Conservation (phyloP, 2,329 filamentous ascomycete species). For the Arthrobotrys iridis region DNA sequence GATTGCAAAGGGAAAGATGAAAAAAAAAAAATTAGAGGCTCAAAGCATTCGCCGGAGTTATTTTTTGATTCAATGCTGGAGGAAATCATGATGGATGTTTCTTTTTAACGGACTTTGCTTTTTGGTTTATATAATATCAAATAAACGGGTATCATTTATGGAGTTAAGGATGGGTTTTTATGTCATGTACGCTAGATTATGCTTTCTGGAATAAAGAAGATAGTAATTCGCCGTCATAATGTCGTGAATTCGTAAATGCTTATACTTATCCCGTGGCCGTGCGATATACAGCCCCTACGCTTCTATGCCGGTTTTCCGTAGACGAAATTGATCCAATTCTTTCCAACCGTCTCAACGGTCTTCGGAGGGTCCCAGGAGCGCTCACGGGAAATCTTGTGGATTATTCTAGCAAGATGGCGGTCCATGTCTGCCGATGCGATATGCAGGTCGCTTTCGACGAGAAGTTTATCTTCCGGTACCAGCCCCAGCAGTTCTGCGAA, state of each 20-base stretch:
- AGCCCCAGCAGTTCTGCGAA: conserved; percentile 72
- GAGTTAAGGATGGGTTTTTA: conserved; percentile 7
- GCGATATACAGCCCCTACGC: not conserved
- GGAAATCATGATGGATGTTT: not conserved
- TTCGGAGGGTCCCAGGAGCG: conserved; percentile 80
- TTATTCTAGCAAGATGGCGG: conserved; percentile 75
- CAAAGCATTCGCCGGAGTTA: conserved; percentile 48
- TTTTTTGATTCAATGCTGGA: conserved; percentile 7
- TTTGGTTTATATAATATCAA: conserved; percentile 9
- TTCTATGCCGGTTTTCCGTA: conserved; percentile 66
- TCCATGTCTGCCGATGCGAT: conserved; percentile 85
- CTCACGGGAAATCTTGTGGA: conserved; percentile 77
- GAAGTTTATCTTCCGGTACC: conserved; percentile 79
- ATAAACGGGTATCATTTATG: conserved; percentile 35
- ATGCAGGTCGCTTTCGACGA: conserved; percentile 92
- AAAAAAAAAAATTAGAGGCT: conserved; percentile 15
- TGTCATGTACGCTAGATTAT: conserved; percentile 10
- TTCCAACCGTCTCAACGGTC: conserved; percentile 73
- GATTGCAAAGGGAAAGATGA: too few species aligned
- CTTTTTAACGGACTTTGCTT: conserved; percentile 19
- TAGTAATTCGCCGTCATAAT: conserved; percentile 22
- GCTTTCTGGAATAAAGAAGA: conserved; percentile 4
- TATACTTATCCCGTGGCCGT: not conserved
- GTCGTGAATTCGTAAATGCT: conserved; percentile 18
- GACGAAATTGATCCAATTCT: conserved; percentile 81